phyloP scores from a whole-genome alignment of 2,329 filamentous ascomycete species.

The Plenodomus biglobosus region DNA sequence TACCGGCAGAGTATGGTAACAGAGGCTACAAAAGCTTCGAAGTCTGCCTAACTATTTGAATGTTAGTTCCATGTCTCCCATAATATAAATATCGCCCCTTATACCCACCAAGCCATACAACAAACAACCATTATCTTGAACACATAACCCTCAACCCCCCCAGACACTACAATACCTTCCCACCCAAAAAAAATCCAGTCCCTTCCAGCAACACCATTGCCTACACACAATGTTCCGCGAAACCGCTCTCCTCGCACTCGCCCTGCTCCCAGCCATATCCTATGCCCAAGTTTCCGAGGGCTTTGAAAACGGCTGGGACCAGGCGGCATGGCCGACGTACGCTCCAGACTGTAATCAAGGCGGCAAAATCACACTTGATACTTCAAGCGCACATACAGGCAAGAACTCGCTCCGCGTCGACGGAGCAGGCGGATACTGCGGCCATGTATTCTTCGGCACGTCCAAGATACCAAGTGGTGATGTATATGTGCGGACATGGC shows the following conservation, averaged over 20 bases:
- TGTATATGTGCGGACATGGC: slow-evolving; percentile 58
- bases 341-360: slow-evolving; percentile 63
- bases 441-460: slow-evolving; percentile 63
- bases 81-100: no score
- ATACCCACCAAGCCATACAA: no score
- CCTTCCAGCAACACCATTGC: not conserved
- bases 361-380: slow-evolving; percentile 60
- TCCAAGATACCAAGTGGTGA: slow-evolving; percentile 57
- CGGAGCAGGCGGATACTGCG: slow-evolving; percentile 60
- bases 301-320: slow-evolving; percentile 62
- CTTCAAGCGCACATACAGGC: slow-evolving; percentile 55
- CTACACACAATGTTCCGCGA: slow-evolving; percentile 47
- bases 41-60: no score
- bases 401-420: slow-evolving; percentile 75
- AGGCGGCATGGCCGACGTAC: slow-evolving; percentile 60
- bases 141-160: no score
- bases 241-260: slow-evolving; percentile 50
- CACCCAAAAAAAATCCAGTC: no score
- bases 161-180: no score
- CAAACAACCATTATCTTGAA: no score
- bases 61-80: no score
- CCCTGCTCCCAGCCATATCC: slow-evolving; percentile 50
- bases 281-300: slow-evolving; percentile 58
- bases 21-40: no score
- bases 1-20: no score